Evolutionary conservation across 805 yeast genomes (phyloP), one percentile per base, ranked within the genome.

Genomic region (Lachancea quebecensis): DNA sequence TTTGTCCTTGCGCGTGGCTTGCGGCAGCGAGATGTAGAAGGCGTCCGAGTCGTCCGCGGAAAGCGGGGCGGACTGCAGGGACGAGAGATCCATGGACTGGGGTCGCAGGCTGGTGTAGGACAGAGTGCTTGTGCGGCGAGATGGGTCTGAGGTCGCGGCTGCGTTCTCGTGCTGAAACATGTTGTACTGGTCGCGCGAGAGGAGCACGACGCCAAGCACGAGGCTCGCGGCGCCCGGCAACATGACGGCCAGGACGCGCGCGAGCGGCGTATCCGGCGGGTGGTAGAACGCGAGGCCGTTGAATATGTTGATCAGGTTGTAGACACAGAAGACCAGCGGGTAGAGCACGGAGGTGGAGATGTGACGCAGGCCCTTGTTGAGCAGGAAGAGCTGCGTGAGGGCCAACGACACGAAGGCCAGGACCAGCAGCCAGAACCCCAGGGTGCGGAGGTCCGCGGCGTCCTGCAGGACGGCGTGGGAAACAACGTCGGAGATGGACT

Each of bases 261-360:
- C 12, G 30, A 43, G 21, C 8, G 46, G 30, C 10, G 39, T 30
- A n/a, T 35, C 32, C 14, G 34, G 35, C 34, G 41, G 45, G 31
- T 44, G 48, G 38, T 41, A 49, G 37, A 49, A 46, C 45, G 47
- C 38, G 14, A 43, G 32, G 31, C 85, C 81, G 62, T 86, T 86
- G 50, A 78, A 67, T 31, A 81, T 75, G 52, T 84, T 82, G 47
- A 76, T 70, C 41, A 85, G 66, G 67, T 86, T 89, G 69, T 84
- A 88, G 38, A 86, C 78, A 64, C 93, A 82, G 62, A 89, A 89
- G 30, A 89, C 85, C 50, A 89, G 67, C 1, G 96, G 96, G 58
- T 88, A 89, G 29, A 89, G 69, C 14, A 87, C 74, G 2, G 91
- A 79, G 0, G 96, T 73, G 71, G 45, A 3, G 89, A 79, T 0